Base-by-base conservation (phyloP, 208 protist genomes). In the Giardia duodenalis region DNA sequence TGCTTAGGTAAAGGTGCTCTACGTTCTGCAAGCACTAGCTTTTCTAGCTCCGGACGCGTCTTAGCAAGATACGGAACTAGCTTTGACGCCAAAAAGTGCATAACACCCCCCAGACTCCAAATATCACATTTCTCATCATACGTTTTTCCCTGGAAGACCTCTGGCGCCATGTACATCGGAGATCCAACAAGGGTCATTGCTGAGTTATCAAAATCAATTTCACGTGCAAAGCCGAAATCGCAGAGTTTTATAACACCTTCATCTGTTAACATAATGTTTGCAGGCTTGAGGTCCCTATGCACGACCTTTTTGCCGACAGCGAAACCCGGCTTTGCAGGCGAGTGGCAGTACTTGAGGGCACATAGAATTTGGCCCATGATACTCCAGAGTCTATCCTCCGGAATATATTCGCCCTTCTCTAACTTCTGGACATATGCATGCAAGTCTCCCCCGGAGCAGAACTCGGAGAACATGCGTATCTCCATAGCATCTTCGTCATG, bases 81-180 rank as follows among this genome's bases (percentile, higher is more conserved):
- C n/a, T 95, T 47, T 42, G 86, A 47, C 19, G 57, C n/a, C 67
- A 95, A 22, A 67, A 95, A 94, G 88, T 95, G 95, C 30, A 95
- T 43, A 42, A 95, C 47, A 67, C 94, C 95, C 39, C 95, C 95
- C 44, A 95, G 44, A n/a, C 39, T 46, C 97, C 97, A 98, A 48
- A 98, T 93, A 94, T 98, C 97, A 92, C 95, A 96, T 93, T 96
- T 97, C 92, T 96, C 97, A 93, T 96, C 97, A 95, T 96, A 97
- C 47, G 94, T 89, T 93, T 96, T 96, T 94, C 96, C 94, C 0
- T 96, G 95, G 3, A 97, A 94, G 94, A 98, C 97, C 93, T 98
- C 97, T 0, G 97, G 97, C 0, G 96, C 97, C 0, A 98, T 96
- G 93, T 98, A 98, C 92, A 47, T 22, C n/a, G 88, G 88, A 3